Base-by-base conservation (phyloP, 805 yeast genomes). In the Cyberlindnera veronae region DNA sequence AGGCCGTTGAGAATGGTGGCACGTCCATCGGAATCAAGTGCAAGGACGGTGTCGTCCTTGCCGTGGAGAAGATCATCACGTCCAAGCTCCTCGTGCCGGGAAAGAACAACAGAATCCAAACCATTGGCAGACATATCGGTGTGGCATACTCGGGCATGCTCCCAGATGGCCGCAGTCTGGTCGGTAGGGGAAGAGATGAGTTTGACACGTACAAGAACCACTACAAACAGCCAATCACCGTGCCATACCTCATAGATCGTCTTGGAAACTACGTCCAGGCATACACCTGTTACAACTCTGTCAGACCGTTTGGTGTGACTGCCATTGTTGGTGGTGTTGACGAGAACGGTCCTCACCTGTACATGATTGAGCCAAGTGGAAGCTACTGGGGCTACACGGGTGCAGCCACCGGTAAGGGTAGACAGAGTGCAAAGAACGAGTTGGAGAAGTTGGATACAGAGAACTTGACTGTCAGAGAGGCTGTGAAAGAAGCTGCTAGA, bases 331-430 rank as follows among this genome's bases (percentile, higher is more conserved):
- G 97, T 38, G 99, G 99, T 50, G 78, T 86, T 35, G 98, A 91
- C 61, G 82, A 78, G 31, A 77, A 84, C 45, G 98, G 97, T 11
- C 77, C 95, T 16, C 97, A 91, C 62, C 74, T 93, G 54, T 91
- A 84, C 67, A 93, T 91, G 97, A 73, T 93, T 44, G 99, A 93
- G 63, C 99, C 99, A 54, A 85, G 95, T 62, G 99, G 99, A 47
- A 72, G 88, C 1, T 88, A 82, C 59, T 95, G 99, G 98, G 99
- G 99, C 37, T 93, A 93, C 67, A 74, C 77, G 40, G 99, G 96
- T 46, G 95, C 96, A 29, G 99, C 99, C 14, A 79, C 97, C 4
- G 99, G 99, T 49, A 93, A 91, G 63, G 99, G 99, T 34, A 80
- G 98, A 64, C 99, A 93, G 65, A 78, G 87, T n/a, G 99, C 99